phyloP scores from a whole-genome alignment of 2,329 filamentous ascomycete species.

The Penicillium frequentans region DNA sequence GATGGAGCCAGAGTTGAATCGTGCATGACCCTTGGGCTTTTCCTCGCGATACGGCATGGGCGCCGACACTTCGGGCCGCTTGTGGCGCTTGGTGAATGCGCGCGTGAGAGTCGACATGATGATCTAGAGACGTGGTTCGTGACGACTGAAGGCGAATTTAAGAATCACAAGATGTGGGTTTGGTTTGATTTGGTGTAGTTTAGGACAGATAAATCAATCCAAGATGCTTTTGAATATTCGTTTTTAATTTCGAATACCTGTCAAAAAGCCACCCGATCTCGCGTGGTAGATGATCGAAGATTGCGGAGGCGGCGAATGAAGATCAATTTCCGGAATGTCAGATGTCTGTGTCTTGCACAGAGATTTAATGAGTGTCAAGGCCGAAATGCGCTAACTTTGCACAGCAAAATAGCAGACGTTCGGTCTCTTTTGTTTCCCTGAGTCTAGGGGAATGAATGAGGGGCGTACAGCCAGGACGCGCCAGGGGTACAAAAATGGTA shows the following conservation, averaged over 20 bases:
- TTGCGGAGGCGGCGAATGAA: constrained; percentile 29
- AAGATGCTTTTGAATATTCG: constrained; percentile 1
- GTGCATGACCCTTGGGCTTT: constrained; percentile 35
- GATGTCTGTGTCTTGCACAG: constrained; percentile 22
- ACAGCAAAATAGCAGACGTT: constrained; percentile 28
- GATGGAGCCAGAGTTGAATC: constrained; percentile 47
- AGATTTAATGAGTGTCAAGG: constrained; percentile 22
- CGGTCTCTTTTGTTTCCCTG: constrained; percentile 20
- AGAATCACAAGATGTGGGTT: not conserved
- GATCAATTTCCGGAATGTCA: constrained; percentile 30
- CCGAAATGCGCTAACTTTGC: constrained; percentile 20
- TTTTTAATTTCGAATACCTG: not conserved
- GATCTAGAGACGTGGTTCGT: not conserved
- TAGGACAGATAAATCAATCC: not conserved
- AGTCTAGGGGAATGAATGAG: constrained; percentile 26
- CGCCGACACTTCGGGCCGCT: constrained; percentile 46
- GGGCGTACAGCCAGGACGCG: constrained; percentile 43
- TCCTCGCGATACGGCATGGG: constrained; percentile 43
- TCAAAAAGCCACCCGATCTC: constrained; percentile 18
- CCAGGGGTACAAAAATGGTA: constrained; percentile 17
- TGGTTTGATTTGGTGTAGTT: not conserved
- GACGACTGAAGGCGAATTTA: not conserved
- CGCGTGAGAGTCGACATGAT: constrained; percentile 43
- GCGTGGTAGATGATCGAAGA: constrained; percentile 30
- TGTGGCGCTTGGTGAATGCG: constrained; percentile 51